Evolutionary conservation across 805 yeast species (phyloP).

Genomic region (Cyberlindnera euphorbiae): DNA sequence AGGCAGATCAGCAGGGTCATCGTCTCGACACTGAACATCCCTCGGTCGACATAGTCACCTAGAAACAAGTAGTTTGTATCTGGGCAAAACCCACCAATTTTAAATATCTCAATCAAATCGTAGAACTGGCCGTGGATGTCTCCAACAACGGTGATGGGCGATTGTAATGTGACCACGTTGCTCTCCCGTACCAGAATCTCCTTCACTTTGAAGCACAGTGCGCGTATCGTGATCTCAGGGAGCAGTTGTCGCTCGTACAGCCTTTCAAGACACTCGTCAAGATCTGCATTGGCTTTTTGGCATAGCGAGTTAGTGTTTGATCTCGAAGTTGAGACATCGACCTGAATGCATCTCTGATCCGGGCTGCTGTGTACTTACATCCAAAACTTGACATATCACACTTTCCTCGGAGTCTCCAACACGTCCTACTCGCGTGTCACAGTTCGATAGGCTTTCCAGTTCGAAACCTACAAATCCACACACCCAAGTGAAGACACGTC

Average conservation of each 20-base stretch:
- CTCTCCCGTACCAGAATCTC: slow-evolving; percentile 76
- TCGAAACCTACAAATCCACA: too few relatives aligned
- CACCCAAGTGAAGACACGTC: too few relatives aligned
- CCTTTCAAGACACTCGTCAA: slow-evolving; percentile 68
- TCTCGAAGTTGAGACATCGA: too few relatives aligned
- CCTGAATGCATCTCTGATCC: too few relatives aligned
- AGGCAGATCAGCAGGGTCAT: slow-evolving; percentile 76
- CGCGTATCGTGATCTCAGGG: slow-evolving; percentile 65
- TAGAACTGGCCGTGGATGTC: slow-evolving; percentile 98
- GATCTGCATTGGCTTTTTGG: slow-evolving; percentile 30
- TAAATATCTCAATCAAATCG: slow-evolving; percentile 86
- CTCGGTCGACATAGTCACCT: slow-evolving; percentile 96
- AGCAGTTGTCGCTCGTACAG: slow-evolving; percentile 59
- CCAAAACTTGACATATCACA: too few relatives aligned
- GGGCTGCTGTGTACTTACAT: too few relatives aligned
- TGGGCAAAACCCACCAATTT: slow-evolving; percentile 91
- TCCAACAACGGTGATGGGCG: slow-evolving; percentile 95
- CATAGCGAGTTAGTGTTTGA: too few relatives aligned
- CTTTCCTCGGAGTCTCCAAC: too few relatives aligned
- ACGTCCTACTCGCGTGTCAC: too few relatives aligned
- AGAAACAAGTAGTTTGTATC: slow-evolving; percentile 88
- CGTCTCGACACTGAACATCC: slow-evolving; percentile 90
- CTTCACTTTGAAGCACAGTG: slow-evolving; percentile 76
- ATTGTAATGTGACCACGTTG: slow-evolving; percentile 75
- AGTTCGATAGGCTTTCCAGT: too few relatives aligned